Evolutionary conservation across 1,139 yeast species (phyloP).

Genomic region (Pichia sp.): DNA sequence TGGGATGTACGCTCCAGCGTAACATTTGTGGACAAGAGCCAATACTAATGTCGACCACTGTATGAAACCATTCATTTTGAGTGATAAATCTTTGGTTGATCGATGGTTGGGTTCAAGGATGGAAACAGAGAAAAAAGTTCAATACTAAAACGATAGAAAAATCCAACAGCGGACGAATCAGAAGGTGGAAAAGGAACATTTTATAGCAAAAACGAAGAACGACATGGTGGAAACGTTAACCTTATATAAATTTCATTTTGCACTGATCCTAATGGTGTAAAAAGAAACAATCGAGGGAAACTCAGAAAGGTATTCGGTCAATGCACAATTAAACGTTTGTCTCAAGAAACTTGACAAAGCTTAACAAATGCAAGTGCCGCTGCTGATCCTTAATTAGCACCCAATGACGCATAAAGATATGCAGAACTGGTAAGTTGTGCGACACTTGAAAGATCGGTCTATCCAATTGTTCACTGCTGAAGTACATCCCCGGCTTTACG

Average conservation of each 20-base stretch:
- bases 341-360: background rate
- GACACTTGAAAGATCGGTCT: background rate
- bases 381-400: background rate
- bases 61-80: background rate
- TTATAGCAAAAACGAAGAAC: no score
- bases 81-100: background rate
- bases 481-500: background rate
- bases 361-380: background rate
- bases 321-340: background rate
- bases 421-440: background rate
- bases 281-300: background rate
- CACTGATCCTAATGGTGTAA: background rate
- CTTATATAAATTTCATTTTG: background rate
- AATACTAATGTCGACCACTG: background rate
- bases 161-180: background rate
- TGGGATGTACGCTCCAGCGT: background rate
- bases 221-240: no score
- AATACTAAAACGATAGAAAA: background rate
- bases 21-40: background rate
- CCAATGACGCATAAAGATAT: background rate
- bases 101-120: background rate
- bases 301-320: background rate
- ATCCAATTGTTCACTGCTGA: background rate
- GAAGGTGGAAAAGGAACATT: background rate
- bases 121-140: background rate